A percentile compares a stretch with the other conserved stretches of the same genome.
Evolutionary conservation across 257 asterid genomes (phyloP).

Genomic region (Solanum pennellii): DNA sequence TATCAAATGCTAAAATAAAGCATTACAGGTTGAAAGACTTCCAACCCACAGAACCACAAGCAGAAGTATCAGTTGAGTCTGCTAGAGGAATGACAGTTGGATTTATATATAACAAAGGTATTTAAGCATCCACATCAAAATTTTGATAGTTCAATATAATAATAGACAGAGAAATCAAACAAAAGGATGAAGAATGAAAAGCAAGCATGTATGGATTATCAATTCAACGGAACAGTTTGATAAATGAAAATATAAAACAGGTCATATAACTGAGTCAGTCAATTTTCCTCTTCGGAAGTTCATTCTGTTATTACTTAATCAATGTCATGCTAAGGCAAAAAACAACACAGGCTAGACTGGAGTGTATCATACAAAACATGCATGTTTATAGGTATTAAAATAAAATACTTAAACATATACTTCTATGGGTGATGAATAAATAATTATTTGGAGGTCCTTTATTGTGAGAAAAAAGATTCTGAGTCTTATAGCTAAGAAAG

Average conservation of each 20-base stretch:
- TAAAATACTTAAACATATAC: background rate
- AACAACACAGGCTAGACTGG: background rate
- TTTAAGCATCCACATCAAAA: background rate
- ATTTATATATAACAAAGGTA: background rate
- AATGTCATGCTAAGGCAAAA: background rate
- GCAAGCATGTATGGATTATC: background rate
- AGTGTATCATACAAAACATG: background rate
- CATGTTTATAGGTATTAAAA: background rate
- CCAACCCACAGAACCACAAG: background rate
- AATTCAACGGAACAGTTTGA: background rate
- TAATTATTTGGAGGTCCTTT: background rate
- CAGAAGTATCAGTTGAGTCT: background rate
- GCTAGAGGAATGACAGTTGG: background rate
- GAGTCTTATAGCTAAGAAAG: background rate
- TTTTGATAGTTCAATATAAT: background rate
- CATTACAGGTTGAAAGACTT: background rate
- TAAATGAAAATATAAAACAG: background rate
- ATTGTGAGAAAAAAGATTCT: background rate
- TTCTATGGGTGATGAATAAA: background rate
- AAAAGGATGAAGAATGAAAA: background rate
- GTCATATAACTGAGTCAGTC: background rate
- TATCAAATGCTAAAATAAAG: background rate
- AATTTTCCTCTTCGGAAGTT: background rate
- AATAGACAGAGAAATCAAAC: background rate
- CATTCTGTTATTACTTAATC: background rate